A percentile compares a stretch with the other conserved stretches of the same genome.
These are phyloP conservation scores for Zygosaccharomyces kombuchaensis DNA, from an alignment of 805 yeast genomes.

Conservation along the genomic window DNA sequence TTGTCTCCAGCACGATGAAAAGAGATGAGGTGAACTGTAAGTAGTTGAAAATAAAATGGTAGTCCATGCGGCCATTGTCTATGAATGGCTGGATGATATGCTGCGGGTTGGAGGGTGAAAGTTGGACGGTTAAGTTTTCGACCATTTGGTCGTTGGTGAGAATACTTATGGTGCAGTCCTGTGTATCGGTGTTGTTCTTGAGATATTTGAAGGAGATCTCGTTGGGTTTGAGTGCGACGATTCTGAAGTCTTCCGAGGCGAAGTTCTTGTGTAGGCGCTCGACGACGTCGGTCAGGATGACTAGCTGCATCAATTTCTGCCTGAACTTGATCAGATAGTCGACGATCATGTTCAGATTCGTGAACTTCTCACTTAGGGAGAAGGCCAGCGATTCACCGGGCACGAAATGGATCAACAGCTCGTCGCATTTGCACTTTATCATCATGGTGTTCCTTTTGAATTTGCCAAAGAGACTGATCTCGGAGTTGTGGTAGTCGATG, in stretches of 20 bases:
- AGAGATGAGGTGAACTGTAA: constrained; percentile 34
- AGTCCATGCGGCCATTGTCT: constrained; percentile 27
- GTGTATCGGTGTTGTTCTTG: constrained; percentile 21
- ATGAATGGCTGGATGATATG: constrained; percentile 33
- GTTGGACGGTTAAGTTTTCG: constrained; percentile 28
- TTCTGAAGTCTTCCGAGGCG: constrained; percentile 31
- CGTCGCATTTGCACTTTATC: constrained; percentile 30
- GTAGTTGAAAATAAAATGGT: constrained; percentile 35
- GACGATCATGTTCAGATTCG: constrained; percentile 25
- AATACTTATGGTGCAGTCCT: constrained; percentile 34
- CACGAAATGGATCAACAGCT: constrained; percentile 28
- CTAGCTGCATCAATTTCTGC: constrained; percentile 33
- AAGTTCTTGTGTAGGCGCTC: constrained; percentile 34
- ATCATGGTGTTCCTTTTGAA: constrained; percentile 31
- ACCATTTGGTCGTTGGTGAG: constrained; percentile 28
- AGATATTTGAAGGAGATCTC: constrained; percentile 36
- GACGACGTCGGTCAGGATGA: constrained; percentile 33
- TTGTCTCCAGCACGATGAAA: constrained; percentile 22
- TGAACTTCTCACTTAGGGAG: constrained; percentile 27
- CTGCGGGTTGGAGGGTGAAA: constrained; percentile 34
- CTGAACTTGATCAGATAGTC: constrained; percentile 28
- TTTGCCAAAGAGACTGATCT: constrained; percentile 30
- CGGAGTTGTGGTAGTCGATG: constrained; percentile 30
- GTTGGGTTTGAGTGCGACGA: constrained; percentile 31
- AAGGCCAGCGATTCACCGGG: constrained; percentile 28